Percentiles rank a stretch among this genome's conserved stretches.
phyloP scores from a whole-genome alignment of 306 rosid species.

The Benincasa hispida region DNA sequence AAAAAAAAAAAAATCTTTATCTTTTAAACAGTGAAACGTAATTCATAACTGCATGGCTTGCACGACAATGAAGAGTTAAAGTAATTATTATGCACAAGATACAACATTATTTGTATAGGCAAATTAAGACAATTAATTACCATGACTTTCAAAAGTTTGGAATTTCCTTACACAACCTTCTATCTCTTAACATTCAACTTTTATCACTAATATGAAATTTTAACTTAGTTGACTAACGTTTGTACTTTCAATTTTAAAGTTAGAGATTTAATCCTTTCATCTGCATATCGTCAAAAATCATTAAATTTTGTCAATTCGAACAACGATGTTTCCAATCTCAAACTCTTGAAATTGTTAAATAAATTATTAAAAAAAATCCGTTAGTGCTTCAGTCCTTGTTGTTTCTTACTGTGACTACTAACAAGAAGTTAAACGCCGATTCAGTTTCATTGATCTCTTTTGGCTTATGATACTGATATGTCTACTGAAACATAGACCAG shows the following conservation, averaged over 20 bases:
- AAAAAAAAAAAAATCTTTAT: too few species aligned
- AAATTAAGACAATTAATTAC: neutral
- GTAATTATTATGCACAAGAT: neutral
- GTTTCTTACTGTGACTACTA: constrained; percentile 1
- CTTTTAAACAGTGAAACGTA: neutral
- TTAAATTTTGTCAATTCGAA: too few species aligned
- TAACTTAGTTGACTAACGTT: too few species aligned
- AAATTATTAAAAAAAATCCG: neutral
- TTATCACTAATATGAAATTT: too few species aligned
- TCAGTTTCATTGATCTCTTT: constrained; percentile 9
- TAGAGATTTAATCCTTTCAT: too few species aligned
- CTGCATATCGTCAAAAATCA: too few species aligned
- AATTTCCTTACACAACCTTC: constrained; percentile 15
- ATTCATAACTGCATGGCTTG: neutral
- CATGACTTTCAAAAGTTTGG: neutral
- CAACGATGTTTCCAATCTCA: too few species aligned
- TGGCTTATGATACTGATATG: neutral
- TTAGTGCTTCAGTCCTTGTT: neutral
- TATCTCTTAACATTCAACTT: constrained; percentile 1
- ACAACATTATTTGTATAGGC: neutral
- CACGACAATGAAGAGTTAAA: neutral
- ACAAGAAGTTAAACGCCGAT: constrained; percentile 30
- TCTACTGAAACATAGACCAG: constrained; percentile 11
- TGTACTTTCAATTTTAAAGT: too few species aligned
- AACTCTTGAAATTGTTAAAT: too few species aligned